Percentiles rank a stretch among this genome's conserved stretches.
These are phyloP conservation scores for Fraxinus quadrangulata DNA, from an alignment of 257 asterid species.

Conservation along the genomic window DNA sequence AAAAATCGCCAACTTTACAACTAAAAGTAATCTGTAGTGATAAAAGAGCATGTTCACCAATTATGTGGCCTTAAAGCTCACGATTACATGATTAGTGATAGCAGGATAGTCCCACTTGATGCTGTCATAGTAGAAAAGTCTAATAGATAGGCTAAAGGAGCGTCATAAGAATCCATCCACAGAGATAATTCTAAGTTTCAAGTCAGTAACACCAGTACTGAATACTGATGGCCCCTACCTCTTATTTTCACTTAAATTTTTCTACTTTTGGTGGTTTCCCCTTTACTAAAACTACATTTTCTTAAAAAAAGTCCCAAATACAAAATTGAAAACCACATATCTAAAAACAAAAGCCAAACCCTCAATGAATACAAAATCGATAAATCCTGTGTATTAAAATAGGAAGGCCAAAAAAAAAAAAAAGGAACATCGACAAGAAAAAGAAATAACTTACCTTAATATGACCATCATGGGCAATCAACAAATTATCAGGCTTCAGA, in stretches of 20 bases:
- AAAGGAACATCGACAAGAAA: conserved; percentile 13
- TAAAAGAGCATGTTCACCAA: not conserved
- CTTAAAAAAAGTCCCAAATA: not conserved
- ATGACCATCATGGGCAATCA: conserved; percentile 99
- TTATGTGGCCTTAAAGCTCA: not conserved
- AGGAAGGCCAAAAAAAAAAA: conserved; percentile 11
- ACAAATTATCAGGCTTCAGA: conserved; percentile 96
- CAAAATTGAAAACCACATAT: conserved; percentile 16
- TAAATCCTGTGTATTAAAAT: conserved; percentile 7
- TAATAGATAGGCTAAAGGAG: not conserved
- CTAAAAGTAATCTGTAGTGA: not conserved
- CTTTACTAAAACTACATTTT: not conserved
- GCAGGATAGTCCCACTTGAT: not conserved
- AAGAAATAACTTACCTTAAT: conserved; percentile 61
- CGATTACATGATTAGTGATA: not conserved
- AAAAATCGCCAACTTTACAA: not conserved
- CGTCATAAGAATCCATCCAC: conserved; percentile 11
- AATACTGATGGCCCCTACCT: not conserved
- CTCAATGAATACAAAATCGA: conserved; percentile 4
- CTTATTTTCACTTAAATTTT: not conserved
- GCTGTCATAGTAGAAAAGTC: not conserved
- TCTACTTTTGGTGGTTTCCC: not conserved
- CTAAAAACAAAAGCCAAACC: conserved; percentile 15
- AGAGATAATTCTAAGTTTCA: conserved; percentile 13
- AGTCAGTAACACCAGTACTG: not conserved